Base-by-base conservation (phyloP, 805 yeast genomes). In the Tetrapisispora nanseiensis region DNA sequence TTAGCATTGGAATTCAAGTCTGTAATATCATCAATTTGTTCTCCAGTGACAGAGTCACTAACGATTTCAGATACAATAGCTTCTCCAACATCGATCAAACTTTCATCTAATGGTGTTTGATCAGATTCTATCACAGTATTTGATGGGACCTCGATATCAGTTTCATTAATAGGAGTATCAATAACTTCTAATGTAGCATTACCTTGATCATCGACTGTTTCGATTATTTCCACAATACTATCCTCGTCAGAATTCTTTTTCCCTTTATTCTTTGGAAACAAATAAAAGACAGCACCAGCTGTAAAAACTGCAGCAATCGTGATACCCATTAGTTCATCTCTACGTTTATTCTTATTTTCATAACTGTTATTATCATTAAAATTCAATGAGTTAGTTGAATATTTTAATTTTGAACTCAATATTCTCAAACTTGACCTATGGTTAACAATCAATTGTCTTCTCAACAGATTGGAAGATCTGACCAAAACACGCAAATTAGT, bases 261-360 rank as follows among this genome's bases (percentile, higher is more conserved):
- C n/a, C 32, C 30, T 24, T 33, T 31, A 34, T 28, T 39, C 26
- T 32, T 40, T 19, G 41, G 42, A 12, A 27, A 27, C 12, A 49
- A 37, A 23, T 35, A 41, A 30, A 41, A 43, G 4, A 50, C 32
- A 13, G 48, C 50, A 24, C 45, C 40, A 23, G 40, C 13, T 4
- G 47, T 46, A 16, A 43, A 41, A 7, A 41, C 44, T n/a, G 49
- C 49, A 27, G 47, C 41, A 30, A 50, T 27, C 5, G 37, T 40
- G 9, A 32, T 34, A 22, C 30, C 29, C 36, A 32, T 32, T 10
- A 39, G 13, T 13, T 32, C 42, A 21, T 39, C 24, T 19, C 37
- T 18, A 13, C 10, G 11, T 19, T n/a, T 39, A 27, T 39, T 27
- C 8, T 13, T n/a, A 7, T 27, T 6, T n/a, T 23, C 32, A 13